Evolutionary conservation across 768 basidiomycete species (phyloP).

Genomic region (Russula brevipes): DNA sequence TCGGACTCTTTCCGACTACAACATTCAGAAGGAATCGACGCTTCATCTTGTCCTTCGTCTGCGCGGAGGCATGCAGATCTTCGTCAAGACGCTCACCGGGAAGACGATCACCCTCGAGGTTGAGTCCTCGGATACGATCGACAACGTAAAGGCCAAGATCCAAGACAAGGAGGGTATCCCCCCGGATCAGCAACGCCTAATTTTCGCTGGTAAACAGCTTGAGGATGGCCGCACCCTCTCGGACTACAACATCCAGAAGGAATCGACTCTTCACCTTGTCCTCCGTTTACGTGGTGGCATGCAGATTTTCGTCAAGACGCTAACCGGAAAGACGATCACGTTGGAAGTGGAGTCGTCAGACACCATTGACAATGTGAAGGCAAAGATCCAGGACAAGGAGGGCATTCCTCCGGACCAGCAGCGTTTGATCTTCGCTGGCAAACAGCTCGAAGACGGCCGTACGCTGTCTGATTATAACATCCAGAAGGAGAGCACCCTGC

Average conservation of each 20-base stretch:
- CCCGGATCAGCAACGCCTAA: conserved; percentile 23
- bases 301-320: conserved; percentile 24
- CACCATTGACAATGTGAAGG: conserved; percentile 24
- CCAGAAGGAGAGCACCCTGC: conserved; percentile 24
- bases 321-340: conserved; percentile 23
- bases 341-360: conserved; percentile 24
- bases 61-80: conserved; percentile 25
- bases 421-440: conserved; percentile 23
- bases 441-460: conserved; percentile 24
- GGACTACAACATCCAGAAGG: conserved; percentile 25
- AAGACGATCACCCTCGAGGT: conserved; percentile 24
- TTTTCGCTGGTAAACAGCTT: conserved; percentile 23
- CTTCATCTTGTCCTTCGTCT: conserved; percentile 29
- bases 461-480: conserved; percentile 25
- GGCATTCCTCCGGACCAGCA: conserved; percentile 24
- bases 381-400: conserved; percentile 25
- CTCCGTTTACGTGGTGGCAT: conserved; percentile 23
- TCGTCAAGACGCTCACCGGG: conserved; percentile 23
- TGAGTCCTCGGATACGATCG: conserved; percentile 24
- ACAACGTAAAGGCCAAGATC: conserved; percentile 25
- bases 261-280: conserved; percentile 23
- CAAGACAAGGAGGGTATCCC: conserved; percentile 25
- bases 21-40: conserved; percentile 33
- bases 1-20: conserved; percentile 32
- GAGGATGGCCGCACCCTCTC: conserved; percentile 24